Evolutionary conservation across 2,329 filamentous ascomycete genomes (phyloP), one percentile per base, ranked within the genome.

Genomic region (Colletotrichum australisinense): DNA sequence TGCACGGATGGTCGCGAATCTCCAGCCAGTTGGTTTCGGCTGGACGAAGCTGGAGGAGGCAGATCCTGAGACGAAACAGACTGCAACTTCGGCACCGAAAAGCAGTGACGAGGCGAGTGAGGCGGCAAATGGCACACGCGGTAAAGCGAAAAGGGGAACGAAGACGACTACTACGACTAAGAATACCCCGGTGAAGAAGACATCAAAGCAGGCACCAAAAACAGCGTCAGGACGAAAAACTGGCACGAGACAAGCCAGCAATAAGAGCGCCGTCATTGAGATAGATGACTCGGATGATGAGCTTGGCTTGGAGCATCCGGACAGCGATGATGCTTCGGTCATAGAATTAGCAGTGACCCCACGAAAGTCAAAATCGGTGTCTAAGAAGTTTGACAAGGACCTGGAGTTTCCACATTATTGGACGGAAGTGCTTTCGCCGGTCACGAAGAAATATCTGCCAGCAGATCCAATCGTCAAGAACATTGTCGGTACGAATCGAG

Each of bases 1-100:
- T 78, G 91, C 94, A 12, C 89, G 96, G 35, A 89, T 98, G 86
- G 91, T 98, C 3, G 92, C 92, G 11, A 98, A 91, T 79, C 80
- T 99, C 53, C 97, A 98, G 79, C 93, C 95, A 1, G 84, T 94
- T 26, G 97, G 97, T 0, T 98, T 97, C 81, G 95, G 95, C 1
- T 98, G 95, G 92, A 97, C 91, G 74, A 97, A 96, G 81, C 84
- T 88, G 12, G 97, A 99, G 82, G 94, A 97, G 64, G 94, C 93
- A 5, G 89, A 90, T 14, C 79, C 82, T 1, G 87, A 88, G 76
- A 88, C 85, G 76, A 81, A 82, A 11, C 62, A 56, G 30, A 62
- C 5, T 3, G 49, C 16, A 30, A 2, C 26, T 24, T 22, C 57
- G 14, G 49, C 38, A 2, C 32, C 49, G 5, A 72, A 73, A 26